These are phyloP conservation scores for Paramecium pentaurelia DNA, from an alignment of 73 alveolate genomes.

Conservation along the genomic window DNA sequence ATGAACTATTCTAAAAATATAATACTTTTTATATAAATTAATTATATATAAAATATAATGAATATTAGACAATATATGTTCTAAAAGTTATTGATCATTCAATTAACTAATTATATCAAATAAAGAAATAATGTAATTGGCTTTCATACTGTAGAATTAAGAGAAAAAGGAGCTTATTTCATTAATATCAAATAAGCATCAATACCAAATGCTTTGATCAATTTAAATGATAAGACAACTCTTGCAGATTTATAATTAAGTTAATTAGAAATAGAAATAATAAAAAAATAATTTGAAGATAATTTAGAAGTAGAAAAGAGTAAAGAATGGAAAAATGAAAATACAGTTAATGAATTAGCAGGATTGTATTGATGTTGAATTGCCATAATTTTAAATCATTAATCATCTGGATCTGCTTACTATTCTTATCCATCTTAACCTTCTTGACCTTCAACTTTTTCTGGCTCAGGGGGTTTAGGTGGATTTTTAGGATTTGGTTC, in stretches of 20 bases:
- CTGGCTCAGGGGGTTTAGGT: constrained; percentile 61
- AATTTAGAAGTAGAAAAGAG: neutral
- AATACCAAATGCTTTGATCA: neutral
- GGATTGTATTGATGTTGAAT: neutral
- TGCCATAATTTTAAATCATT: neutral
- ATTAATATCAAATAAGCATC: neutral
- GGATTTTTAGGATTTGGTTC: constrained; percentile 74
- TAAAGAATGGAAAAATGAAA: neutral
- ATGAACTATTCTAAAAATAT: too few relatives aligned
- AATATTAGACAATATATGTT: neutral
- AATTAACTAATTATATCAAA: neutral
- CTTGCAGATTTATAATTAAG: neutral
- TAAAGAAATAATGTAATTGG: neutral
- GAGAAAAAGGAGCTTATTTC: neutral
- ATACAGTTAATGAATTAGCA: neutral
- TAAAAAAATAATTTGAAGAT: neutral
- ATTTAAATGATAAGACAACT: neutral
- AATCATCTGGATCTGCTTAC: constrained; percentile 8
- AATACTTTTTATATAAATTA: too few relatives aligned
- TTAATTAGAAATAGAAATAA: neutral
- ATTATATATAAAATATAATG: neutral
- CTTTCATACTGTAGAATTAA: neutral
- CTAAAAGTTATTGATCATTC: neutral
- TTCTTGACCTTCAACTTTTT: neutral
- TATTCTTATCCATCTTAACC: neutral